Evolutionary conservation across 208 protist genomes (phyloP).

Genomic region (Zelonia costaricensis): DNA sequence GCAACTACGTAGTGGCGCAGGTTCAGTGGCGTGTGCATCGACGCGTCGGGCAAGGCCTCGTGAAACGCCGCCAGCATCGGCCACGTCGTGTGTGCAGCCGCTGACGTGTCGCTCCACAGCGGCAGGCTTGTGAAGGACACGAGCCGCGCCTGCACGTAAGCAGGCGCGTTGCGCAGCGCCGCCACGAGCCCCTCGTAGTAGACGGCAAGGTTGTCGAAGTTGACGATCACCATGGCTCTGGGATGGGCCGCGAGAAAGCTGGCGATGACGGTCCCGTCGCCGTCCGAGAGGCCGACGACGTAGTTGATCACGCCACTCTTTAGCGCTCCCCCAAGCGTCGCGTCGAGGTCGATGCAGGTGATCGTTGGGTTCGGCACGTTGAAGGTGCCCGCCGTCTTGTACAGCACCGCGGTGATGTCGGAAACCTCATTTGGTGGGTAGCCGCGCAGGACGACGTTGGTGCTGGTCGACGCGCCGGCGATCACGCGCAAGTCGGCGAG

Average conservation of each 20-base stretch:
- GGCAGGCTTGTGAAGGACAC: slow-evolving; percentile 45
- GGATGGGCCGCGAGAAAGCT: slow-evolving; percentile 20
- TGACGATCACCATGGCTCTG: slow-evolving; percentile 21
- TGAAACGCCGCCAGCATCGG: slow-evolving; percentile 26
- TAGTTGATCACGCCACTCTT: neutral
- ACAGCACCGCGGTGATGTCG: neutral
- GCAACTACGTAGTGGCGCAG: neutral
- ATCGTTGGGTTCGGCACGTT: neutral
- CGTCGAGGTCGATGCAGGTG: neutral
- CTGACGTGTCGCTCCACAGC: slow-evolving; percentile 35
- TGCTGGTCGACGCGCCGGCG: neutral
- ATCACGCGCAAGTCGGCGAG: neutral
- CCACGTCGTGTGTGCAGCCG: slow-evolving; percentile 5
- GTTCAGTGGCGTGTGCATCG: neutral
- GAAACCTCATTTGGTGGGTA: neutral
- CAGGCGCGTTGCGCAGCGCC: slow-evolving; percentile 5
- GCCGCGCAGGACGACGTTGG: slow-evolving; percentile 9
- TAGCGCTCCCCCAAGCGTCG: neutral
- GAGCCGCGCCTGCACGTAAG: slow-evolving; percentile 22
- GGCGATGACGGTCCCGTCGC: slow-evolving; percentile 10
- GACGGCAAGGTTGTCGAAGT: slow-evolving; percentile 33
- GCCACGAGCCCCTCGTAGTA: slow-evolving; percentile 28
- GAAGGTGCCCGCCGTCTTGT: slow-evolving; percentile 17
- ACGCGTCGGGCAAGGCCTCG: neutral
- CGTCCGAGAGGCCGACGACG: slow-evolving; percentile 10